Base-by-base conservation (phyloP, 2,329 filamentous ascomycete genomes). In the Sclerotinia glacialis region DNA sequence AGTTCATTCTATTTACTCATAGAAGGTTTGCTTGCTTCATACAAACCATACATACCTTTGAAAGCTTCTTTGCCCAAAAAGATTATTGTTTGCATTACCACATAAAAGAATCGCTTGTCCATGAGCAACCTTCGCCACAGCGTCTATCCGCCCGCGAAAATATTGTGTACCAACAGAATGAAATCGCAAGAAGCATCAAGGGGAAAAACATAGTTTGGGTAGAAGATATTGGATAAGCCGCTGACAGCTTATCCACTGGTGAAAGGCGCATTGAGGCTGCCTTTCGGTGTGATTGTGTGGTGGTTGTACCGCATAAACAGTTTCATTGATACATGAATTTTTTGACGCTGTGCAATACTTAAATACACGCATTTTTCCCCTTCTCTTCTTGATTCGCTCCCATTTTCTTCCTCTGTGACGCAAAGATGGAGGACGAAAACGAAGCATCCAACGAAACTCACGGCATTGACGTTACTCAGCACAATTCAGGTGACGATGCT, bases 311-410 rank as follows among this genome's bases (percentile, higher is more conserved):
- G 14, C 58, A 60, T 49, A 60, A 60, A 37, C 37, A 14, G 4
- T 49, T 56, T 60, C 44, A 60, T 60, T 60, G 58, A 60, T 26
- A 37, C 16, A 23, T 49, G 14, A 5, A 5, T 37, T 23, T 37
- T 23, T 60, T 49, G 31, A 60, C 28, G 58, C 44, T 60, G 58
- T 60, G 44, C 16, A 60, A 60, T 60, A 49, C 58, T 60, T 60
- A 60, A 37, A 60, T 60, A 60, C 31, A 44, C 58, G 44, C 44
- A 44, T 37, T 21, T n/a, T 37, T 34, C 28, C n/a, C 14, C 44
- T 49, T 26, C 28, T 34, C 7, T 12, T 40, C 9, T n/a, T 37
- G 6, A 60, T 60, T 60, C 44, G 44, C n/a, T n/a, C 37, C 44
- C 23, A 16, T 49, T 49, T 44, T 14, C 31, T 55, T 60, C 44